These are phyloP conservation scores for Monilinia laxa DNA, from an alignment of 2,329 filamentous ascomycete genomes.

Conservation along the genomic window DNA sequence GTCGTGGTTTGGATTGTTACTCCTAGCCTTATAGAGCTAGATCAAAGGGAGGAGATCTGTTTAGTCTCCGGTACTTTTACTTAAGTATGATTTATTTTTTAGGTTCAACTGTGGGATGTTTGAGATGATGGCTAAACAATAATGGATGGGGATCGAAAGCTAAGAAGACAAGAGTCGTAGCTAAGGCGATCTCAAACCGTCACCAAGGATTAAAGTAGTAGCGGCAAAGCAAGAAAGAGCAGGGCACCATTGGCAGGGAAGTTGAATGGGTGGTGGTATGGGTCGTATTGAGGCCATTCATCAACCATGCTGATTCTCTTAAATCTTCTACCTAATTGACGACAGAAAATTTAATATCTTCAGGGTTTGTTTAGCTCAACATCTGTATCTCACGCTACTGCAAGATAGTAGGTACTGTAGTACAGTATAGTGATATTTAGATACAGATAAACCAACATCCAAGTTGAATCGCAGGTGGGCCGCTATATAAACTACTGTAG, in stretches of 20 bases:
- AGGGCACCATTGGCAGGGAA: neutral
- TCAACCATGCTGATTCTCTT: no score
- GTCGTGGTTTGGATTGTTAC: neutral
- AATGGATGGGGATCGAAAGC: conserved; percentile 2
- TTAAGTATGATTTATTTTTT: conserved; percentile 3
- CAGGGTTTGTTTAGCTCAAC: neutral
- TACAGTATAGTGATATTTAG: neutral
- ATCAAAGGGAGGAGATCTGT: neutral
- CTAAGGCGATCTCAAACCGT: conserved; percentile 15
- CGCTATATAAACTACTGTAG: conserved; percentile 5
- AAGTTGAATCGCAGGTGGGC: conserved; percentile 14
- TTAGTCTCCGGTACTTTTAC: conserved; percentile 11
- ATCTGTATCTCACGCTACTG: neutral
- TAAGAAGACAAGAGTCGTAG: conserved; percentile 13
- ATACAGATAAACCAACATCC: conserved; percentile 9
- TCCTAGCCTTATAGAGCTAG: conserved; percentile 13
- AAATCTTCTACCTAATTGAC: neutral
- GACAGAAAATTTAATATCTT: neutral
- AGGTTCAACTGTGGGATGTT: conserved; percentile 12
- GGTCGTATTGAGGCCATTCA: no score
- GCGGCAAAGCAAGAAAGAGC: conserved; percentile 10
- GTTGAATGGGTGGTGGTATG: neutral
- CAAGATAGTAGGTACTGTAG: conserved; percentile 1
- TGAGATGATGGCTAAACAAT: neutral
- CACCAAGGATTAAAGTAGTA: conserved; percentile 8